Percentiles rank a stretch among this genome's conserved stretches.
Evolutionary conservation across 2,329 filamentous ascomycete species (phyloP).

Genomic region (Trichophyton simii): DNA sequence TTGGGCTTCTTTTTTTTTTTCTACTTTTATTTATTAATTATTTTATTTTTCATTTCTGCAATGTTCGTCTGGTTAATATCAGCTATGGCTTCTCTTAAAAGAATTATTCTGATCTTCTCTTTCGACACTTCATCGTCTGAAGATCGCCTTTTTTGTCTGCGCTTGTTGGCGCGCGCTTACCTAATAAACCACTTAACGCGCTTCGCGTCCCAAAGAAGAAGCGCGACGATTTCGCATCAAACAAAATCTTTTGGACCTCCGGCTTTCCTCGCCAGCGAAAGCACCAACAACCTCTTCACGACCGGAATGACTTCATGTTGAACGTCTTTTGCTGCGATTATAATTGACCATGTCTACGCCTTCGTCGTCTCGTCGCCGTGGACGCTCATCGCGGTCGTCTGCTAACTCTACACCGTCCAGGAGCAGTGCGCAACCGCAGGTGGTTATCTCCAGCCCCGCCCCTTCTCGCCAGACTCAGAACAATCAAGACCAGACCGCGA

Average conservation of each 20-base stretch:
- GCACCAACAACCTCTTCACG: neutral
- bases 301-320: neutral
- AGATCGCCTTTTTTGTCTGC: neutral
- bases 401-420: slow-evolving; percentile 26
- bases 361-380: slow-evolving; percentile 29
- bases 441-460: slow-evolving; percentile 6
- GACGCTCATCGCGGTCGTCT: slow-evolving; percentile 29
- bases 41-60: neutral
- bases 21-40: neutral
- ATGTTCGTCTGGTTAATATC: neutral
- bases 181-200: slow-evolving; percentile 12
- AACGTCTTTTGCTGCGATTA: neutral
- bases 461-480: slow-evolving; percentile 17
- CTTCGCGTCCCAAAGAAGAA: slow-evolving; percentile 8
- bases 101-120: too few relatives aligned
- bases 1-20: slow-evolving; percentile 21
- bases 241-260: neutral
- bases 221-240: neutral
- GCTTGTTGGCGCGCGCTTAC: neutral
- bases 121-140: too few relatives aligned
- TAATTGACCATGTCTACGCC: slow-evolving; percentile 33
- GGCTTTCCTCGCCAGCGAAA: neutral
- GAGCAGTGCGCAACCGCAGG: slow-evolving; percentile 16
- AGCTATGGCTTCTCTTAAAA: neutral
- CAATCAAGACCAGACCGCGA: slow-evolving; percentile 30